Evolutionary conservation across 768 basidiomycete species (phyloP), one percentile per base, ranked within the genome.

Genomic region (Lactifluus subvellereus): DNA sequence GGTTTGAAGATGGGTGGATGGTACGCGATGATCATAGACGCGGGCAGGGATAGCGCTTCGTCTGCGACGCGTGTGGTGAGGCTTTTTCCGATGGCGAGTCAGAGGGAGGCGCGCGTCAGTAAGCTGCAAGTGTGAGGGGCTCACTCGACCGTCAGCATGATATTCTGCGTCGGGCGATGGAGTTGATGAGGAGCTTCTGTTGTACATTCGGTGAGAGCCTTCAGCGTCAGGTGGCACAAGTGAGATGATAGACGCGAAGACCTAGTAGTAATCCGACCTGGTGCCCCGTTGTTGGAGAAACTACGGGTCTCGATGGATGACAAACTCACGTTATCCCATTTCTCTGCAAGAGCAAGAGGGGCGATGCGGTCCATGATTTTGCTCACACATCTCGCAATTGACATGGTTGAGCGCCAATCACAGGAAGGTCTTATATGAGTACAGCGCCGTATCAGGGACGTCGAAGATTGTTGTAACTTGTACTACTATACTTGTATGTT

Each of bases 261-360:
- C 75, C 75, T 65, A 76, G 63, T 8, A 76, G 64, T 51, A 72
- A 66, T 53, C 70, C 70, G 62, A 74, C 71, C 71, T 72, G 56
- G 61, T 60, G 16, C 60, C 66, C 65, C 43, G 51, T 47, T 13
- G 11, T 20, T 2, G 20, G 20, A 10, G 4, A 13, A 18, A 18
- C 42, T 47, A 47, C 20, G 11, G n/a, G 45, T 47, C 45, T 47
- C 45, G n/a, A 10, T 47, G 5, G 37, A 55, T 57, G 57, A 59
- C 40, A 7, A 13, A 76, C 89, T 76, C 67, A 97, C 94, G 75
- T 98, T 98, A 71, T 98, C 95, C 94, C 95, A 98, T 65, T 81
- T 84, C 67, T 89, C 94, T 18, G 95, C 94, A 8, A 97, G 79
- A 42, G 83, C 78, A 22, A 93, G 80, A 3, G 95, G 95, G 1